A percentile compares a stretch with the other conserved stretches of the same genome.
Conservation (phyloP, 306 rosid genomes). For the Citrullus colocynthis region DNA sequence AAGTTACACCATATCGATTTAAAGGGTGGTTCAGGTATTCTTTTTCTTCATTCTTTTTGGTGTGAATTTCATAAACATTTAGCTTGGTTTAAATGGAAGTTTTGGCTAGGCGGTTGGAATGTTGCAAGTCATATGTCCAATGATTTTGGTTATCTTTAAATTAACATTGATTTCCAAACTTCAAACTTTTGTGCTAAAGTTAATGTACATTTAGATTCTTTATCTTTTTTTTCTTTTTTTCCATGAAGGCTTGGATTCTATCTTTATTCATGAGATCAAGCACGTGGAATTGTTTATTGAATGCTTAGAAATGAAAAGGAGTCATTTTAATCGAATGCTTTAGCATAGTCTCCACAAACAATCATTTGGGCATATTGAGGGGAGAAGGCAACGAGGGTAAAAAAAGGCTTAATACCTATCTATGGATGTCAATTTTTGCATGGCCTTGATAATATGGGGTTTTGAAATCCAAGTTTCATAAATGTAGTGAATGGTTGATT, state of each 20-base stretch:
- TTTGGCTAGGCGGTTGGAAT: neutral
- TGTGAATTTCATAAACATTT: neutral
- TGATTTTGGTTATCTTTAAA: neutral
- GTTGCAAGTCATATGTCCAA: neutral
- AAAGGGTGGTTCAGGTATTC: slow-evolving; percentile 33
- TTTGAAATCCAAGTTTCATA: neutral
- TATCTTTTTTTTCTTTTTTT: no score
- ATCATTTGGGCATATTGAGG: neutral
- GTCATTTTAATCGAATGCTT: neutral
- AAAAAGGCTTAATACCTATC: neutral
- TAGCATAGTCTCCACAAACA: neutral
- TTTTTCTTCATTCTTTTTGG: neutral
- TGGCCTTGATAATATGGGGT: neutral
- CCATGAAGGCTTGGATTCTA: neutral
- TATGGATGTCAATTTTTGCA: neutral
- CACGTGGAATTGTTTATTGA: neutral
- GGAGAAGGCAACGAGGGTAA: neutral
- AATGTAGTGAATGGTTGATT: neutral
- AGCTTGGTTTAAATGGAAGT: neutral
- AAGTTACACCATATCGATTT: slow-evolving; percentile 26
- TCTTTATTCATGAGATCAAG: neutral
- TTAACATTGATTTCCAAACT: neutral
- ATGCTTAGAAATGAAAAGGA: neutral
- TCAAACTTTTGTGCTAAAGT: neutral
- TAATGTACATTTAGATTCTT: neutral